A percentile compares a stretch with the other conserved stretches of the same genome.
Evolutionary conservation across 2,329 filamentous ascomycete genomes (phyloP).

Genomic region (Verticillium zaregamsianum): DNA sequence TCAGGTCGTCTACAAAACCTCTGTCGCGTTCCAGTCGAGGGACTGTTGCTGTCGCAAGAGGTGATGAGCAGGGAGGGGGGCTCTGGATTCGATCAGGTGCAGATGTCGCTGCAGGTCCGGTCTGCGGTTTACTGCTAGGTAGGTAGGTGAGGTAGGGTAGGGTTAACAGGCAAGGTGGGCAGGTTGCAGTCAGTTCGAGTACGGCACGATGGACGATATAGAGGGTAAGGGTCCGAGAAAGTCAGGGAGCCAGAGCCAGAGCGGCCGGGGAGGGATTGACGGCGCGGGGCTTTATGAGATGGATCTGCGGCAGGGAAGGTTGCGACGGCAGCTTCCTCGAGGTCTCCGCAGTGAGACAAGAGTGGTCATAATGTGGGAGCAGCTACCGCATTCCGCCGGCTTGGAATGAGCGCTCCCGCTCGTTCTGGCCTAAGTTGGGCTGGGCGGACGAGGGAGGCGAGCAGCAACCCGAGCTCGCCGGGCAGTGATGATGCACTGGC

Average conservation of each 20-base stretch:
- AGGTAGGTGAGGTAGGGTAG: neutral
- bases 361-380: neutral
- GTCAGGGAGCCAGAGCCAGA: neutral
- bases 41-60: neutral
- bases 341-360: neutral
- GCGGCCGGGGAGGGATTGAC: neutral
- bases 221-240: neutral
- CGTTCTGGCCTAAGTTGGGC: neutral
- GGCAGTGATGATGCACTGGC: slow-evolving; percentile 10
- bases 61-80: neutral
- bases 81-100: neutral
- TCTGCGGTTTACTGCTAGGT: neutral
- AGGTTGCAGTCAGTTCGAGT: neutral
- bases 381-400: neutral
- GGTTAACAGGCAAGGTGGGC: neutral
- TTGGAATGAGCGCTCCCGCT: neutral
- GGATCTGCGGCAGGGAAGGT: slow-evolving; percentile 1
- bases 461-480: neutral
- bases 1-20: neutral
- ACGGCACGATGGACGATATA: neutral
- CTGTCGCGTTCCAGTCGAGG: neutral
- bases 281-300: slow-evolving; percentile 1
- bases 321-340: neutral
- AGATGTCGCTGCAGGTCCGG: neutral
- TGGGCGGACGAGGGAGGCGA: neutral